These are phyloP conservation scores for Talaromyces funiculosus DNA, from an alignment of 2,329 filamentous ascomycete species.

Conservation along the genomic window DNA sequence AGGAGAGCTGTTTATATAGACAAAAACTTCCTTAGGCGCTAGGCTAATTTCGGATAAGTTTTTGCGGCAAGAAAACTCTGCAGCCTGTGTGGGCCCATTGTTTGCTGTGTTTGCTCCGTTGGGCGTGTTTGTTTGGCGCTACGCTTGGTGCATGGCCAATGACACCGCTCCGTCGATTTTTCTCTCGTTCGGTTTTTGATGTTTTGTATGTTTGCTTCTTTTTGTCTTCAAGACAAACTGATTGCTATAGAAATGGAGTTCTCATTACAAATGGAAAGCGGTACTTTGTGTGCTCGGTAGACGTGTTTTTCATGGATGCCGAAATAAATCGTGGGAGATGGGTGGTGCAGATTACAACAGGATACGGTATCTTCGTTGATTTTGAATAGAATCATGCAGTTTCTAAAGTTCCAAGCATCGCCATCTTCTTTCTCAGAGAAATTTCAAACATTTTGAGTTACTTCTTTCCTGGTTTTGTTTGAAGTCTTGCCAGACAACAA, in stretches of 20 bases:
- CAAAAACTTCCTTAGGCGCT: not conserved
- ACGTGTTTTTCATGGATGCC: not conserved
- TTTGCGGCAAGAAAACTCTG: not conserved
- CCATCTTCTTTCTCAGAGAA: too few species aligned
- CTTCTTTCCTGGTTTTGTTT: not conserved
- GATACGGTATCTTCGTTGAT: too few species aligned
- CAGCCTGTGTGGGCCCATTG: not conserved
- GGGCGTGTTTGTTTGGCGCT: constrained; percentile 11
- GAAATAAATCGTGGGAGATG: not conserved
- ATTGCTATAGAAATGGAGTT: not conserved
- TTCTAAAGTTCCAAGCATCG: too few species aligned
- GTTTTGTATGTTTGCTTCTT: not conserved
- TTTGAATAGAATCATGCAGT: too few species aligned
- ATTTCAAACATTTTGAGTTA: too few species aligned
- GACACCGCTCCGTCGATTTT: not conserved
- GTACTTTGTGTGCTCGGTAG: not conserved
- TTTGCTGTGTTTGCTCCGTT: constrained; percentile 13
- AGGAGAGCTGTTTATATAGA: constrained; percentile 25
- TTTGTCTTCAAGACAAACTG: not conserved
- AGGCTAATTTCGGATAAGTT: not conserved
- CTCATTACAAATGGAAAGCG: not conserved
- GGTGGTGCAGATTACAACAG: not conserved
- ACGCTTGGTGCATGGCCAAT: not conserved
- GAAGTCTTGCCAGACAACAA: too few species aligned
- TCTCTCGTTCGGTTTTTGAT: not conserved